These are phyloP conservation scores for Anisodus acutangulus DNA, from an alignment of 257 asterid genomes.

Conservation along the genomic window DNA sequence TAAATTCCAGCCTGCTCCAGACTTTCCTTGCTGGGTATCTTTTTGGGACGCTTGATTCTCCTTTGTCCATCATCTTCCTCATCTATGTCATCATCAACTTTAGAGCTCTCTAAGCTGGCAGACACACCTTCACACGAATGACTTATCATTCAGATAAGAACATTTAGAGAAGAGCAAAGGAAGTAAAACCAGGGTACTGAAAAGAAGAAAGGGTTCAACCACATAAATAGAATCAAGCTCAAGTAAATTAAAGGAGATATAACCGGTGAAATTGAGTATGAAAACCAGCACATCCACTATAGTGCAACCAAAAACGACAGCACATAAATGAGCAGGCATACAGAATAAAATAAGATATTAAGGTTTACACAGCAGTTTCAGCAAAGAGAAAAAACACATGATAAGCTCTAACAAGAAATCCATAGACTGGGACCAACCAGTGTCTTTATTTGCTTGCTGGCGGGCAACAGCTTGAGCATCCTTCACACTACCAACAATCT, in stretches of 20 bases:
- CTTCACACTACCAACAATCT: constrained; percentile 82
- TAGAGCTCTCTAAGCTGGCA: constrained; percentile 66
- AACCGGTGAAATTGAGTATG: not conserved
- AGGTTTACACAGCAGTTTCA: not conserved
- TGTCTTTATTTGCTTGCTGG: constrained; percentile 81
- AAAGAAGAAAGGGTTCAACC: not conserved
- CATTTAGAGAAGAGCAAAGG: not conserved
- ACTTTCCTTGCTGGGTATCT: constrained; percentile 78
- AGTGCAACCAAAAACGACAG: not conserved
- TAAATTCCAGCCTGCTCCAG: constrained; percentile 85
- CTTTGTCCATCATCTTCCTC: constrained; percentile 95
- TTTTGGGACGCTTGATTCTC: constrained; percentile 91
- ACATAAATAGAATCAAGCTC: not conserved
- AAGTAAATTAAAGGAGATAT: not conserved
- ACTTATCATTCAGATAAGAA: not conserved
- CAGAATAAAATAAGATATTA: not conserved
- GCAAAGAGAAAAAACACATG: not conserved
- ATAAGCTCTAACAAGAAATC: constrained; percentile 26
- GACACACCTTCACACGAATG: constrained; percentile 34
- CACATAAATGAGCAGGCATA: not conserved
- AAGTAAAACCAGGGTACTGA: not conserved
- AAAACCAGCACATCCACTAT: not conserved
- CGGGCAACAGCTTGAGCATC: constrained; percentile 88
- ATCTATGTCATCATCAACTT: constrained; percentile 79
- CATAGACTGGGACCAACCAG: constrained; percentile 48